These are phyloP conservation scores for Infundibulicybe gibba DNA, from an alignment of 768 basidiomycete species.

Conservation along the genomic window DNA sequence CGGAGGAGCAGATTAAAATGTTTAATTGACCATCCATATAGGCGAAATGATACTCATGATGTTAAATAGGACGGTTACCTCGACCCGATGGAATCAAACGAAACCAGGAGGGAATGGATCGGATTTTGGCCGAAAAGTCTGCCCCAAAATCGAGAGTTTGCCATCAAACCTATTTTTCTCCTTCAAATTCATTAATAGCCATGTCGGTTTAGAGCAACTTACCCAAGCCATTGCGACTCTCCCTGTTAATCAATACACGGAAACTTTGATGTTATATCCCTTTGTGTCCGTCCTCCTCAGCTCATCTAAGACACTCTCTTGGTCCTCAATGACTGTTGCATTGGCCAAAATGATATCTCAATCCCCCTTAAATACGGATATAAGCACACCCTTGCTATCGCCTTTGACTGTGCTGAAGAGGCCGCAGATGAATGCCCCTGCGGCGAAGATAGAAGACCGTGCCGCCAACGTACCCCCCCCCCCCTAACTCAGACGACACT, in stretches of 20 bases:
- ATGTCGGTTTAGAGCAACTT: constrained; percentile 56
- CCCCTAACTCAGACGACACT: constrained; percentile 36
- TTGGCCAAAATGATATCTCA: constrained; percentile 12
- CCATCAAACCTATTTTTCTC: constrained; percentile 44
- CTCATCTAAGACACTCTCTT: constrained; percentile 59
- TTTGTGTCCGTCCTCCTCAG: constrained; percentile 47
- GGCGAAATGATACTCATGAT: constrained; percentile 32
- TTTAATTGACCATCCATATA: constrained; percentile 42
- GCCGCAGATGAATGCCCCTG: constrained; percentile 66
- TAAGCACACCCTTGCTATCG: constrained; percentile 52
- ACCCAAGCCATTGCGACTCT: constrained; percentile 38
- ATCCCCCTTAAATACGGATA: constrained; percentile 39
- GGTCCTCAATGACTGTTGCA: constrained; percentile 50
- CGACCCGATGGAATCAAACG: constrained; percentile 17
- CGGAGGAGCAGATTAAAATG: constrained; percentile 42
- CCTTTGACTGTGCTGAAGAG: constrained; percentile 64
- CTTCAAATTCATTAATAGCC: constrained; percentile 38
- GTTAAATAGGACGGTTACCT: constrained; percentile 30
- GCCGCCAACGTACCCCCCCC: constrained; percentile 39
- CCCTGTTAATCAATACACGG: constrained; percentile 39
- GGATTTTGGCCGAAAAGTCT: constrained; percentile 18
- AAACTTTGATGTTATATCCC: constrained; percentile 48
- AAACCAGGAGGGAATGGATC: constrained; percentile 19
- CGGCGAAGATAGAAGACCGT: constrained; percentile 54
- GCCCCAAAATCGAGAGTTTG: constrained; percentile 31